A percentile compares a stretch with the other conserved stretches of the same genome.
Evolutionary conservation across 352 stramenopile species (phyloP).

Genomic region (Ophiocytium majus): DNA sequence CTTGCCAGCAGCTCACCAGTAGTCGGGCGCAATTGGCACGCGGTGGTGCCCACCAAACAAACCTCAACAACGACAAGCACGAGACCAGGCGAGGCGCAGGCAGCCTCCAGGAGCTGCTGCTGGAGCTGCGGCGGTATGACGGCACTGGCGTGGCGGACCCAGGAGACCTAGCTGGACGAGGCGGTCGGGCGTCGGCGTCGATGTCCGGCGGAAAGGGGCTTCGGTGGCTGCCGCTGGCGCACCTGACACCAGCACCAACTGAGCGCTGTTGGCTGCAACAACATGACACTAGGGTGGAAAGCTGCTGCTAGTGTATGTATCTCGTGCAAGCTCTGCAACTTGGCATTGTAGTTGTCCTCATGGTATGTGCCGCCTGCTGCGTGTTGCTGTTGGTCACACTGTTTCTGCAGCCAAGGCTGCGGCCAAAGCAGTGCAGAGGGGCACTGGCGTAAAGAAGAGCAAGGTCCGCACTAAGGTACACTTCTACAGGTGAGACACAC

Average conservation of each 20-base stretch:
- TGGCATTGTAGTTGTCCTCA: background rate
- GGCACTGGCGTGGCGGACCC: no score
- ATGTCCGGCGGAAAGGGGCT: background rate
- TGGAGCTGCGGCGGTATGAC: no score
- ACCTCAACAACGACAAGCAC: background rate
- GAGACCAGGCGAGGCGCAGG: background rate
- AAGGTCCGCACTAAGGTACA: slow-evolving; percentile 98
- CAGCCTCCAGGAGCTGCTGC: background rate
- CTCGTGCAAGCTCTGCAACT: background rate
- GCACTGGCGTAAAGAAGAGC: slow-evolving; percentile 92
- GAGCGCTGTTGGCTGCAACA: background rate
- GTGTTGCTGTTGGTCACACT: background rate
- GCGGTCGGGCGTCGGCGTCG: no score
- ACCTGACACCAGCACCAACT: no score
- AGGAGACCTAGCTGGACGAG: no score
- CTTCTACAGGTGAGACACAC: slow-evolving; percentile 96
- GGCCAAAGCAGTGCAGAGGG: slow-evolving; percentile 67
- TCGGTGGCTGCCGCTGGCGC: no score
- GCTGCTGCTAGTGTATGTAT: background rate
- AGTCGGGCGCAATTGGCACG: background rate
- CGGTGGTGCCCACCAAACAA: background rate
- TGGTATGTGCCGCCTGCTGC: background rate
- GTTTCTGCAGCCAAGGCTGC: slow-evolving; percentile 41
- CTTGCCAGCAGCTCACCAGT: background rate
- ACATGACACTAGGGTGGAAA: no score